Evolutionary conservation across 2,329 filamentous ascomycete species (phyloP).

Genomic region (Neonectria sp.): DNA sequence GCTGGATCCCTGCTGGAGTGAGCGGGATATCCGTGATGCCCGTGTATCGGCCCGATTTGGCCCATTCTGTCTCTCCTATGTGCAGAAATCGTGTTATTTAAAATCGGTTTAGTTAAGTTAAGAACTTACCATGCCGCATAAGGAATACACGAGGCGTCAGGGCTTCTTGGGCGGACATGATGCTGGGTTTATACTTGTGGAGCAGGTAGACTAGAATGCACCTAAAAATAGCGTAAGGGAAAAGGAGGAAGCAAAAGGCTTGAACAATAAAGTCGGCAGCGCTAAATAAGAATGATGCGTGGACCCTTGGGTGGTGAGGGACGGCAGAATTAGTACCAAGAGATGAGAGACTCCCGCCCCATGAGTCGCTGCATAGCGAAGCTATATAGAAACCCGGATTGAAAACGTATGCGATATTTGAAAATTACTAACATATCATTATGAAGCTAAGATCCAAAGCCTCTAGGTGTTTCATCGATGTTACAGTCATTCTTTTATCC

Average conservation of each 20-base stretch:
- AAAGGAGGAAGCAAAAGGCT: not conserved
- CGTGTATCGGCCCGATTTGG: constrained; percentile 12
- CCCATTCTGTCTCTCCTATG: constrained; percentile 22
- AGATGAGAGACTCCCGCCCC: too few species aligned
- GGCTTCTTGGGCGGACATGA: constrained; percentile 3
- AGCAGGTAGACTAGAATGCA: not conserved
- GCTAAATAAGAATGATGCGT: not conserved
- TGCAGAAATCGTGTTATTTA: not conserved
- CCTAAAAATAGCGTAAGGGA: not conserved
- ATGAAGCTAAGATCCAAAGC: too few species aligned
- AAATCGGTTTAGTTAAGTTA: not conserved
- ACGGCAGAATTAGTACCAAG: not conserved
- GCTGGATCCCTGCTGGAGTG: constrained; percentile 11
- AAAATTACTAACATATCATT: too few species aligned
- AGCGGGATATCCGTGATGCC: constrained; percentile 26
- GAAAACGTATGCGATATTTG: too few species aligned
- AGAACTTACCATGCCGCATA: constrained; percentile 9
- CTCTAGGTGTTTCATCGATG: too few species aligned
- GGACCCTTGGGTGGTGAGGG: not conserved
- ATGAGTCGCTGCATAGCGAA: too few species aligned
- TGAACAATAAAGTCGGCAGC: not conserved
- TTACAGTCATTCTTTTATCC: too few species aligned
- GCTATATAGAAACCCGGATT: too few species aligned
- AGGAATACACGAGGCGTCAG: constrained; percentile 9
- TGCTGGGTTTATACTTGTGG: not conserved